Evolutionary conservation across 768 basidiomycete genomes (phyloP).

Genomic region (Lentinula aciculospora): DNA sequence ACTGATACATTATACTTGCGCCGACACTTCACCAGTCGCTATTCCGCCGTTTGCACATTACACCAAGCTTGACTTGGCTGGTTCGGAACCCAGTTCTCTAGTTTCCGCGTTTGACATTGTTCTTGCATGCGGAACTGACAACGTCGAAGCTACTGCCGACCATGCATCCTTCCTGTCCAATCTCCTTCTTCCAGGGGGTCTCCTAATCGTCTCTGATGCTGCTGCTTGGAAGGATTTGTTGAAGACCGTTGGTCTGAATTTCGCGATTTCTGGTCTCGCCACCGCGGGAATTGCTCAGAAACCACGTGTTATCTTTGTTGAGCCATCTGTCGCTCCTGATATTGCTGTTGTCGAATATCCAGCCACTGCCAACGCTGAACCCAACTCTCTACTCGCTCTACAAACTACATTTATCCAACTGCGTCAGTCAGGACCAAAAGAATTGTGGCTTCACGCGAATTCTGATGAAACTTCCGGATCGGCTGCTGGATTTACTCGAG

Average conservation of each 20-base stretch:
- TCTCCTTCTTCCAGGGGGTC: neutral
- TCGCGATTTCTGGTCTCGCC: neutral
- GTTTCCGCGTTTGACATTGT: constrained; percentile 1
- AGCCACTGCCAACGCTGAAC: neutral
- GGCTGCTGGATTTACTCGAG: constrained; percentile 1
- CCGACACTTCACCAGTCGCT: neutral
- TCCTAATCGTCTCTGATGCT: neutral
- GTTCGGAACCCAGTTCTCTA: neutral
- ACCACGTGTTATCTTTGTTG: neutral
- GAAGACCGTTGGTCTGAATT: too few relatives aligned
- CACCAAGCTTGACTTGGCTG: neutral
- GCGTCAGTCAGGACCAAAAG: neutral
- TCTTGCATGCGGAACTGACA: neutral
- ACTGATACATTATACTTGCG: neutral
- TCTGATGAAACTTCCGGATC: neutral
- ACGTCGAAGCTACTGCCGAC: neutral
- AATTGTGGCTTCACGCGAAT: neutral
- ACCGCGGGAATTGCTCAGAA: neutral
- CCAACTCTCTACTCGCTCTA: neutral
- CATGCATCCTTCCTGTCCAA: neutral
- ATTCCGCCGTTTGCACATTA: constrained; percentile 1
- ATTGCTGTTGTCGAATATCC: neutral
- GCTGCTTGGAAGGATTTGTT: neutral
- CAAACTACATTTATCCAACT: neutral
- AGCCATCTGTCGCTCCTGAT: neutral